phyloP scores from a whole-genome alignment of 148 eudicot species.

The Hydrangea macrophylla region DNA sequence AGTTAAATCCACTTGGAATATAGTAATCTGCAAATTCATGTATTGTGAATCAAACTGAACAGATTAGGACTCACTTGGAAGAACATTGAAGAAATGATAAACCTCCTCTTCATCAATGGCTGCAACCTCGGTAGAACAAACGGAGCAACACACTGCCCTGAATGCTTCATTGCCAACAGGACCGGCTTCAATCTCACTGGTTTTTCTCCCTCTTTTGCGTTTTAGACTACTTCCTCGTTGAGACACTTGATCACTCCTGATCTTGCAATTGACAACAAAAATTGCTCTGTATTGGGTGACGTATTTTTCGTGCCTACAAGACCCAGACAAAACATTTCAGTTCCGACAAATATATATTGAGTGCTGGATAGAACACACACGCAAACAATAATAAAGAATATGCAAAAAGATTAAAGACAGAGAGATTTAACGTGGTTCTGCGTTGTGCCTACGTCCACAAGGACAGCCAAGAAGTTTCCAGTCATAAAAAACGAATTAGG shows the following conservation, averaged over 20 bases:
- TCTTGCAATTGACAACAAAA: slow-evolving; percentile 71
- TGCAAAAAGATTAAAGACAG: neutral
- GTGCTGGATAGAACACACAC: too few species aligned
- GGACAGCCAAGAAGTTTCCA: too few species aligned
- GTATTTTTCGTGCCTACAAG: slow-evolving; percentile 67
- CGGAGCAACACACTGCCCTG: slow-evolving; percentile 68
- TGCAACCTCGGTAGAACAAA: slow-evolving; percentile 83
- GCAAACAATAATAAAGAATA: neutral
- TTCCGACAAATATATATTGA: too few species aligned
- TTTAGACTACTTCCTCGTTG: slow-evolving; percentile 41
- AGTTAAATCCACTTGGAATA: too few species aligned
- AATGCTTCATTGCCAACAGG: slow-evolving; percentile 27
- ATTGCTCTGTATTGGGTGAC: slow-evolving; percentile 78
- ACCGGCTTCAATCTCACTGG: slow-evolving; percentile 22
- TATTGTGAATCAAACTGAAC: too few species aligned
- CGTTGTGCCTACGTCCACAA: too few species aligned
- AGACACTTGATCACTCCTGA: slow-evolving; percentile 34
- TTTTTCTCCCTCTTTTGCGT: slow-evolving; percentile 28
- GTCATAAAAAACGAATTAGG: too few species aligned
- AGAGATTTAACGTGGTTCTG: neutral
- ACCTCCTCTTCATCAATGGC: slow-evolving; percentile 87
- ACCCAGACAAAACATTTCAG: neutral
- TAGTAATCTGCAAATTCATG: too few species aligned
- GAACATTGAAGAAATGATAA: slow-evolving; percentile 80
- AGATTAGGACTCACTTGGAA: slow-evolving; percentile 73